phyloP scores from a whole-genome alignment of 176 grass and related monocot genomes.

The Eragrostis nindensis region DNA sequence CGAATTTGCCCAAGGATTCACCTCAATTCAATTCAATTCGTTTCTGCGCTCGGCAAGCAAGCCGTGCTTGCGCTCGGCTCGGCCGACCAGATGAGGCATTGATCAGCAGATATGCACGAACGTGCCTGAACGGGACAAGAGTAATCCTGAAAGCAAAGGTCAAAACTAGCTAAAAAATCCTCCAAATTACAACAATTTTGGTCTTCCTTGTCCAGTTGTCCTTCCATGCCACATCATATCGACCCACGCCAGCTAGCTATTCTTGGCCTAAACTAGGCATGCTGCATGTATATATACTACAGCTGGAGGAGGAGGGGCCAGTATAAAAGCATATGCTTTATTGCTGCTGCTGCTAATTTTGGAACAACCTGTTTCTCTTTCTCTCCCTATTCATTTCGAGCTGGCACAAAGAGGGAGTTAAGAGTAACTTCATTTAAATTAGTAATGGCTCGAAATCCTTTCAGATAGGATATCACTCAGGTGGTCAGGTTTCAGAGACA shows the following conservation, averaged over 20 bases:
- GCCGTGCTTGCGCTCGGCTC: not conserved
- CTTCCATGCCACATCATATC: not conserved
- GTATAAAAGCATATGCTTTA: not conserved
- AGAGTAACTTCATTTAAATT: not conserved
- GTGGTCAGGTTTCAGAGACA: not conserved
- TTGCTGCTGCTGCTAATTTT: not conserved
- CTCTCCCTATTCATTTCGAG: not conserved
- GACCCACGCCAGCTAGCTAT: not conserved
- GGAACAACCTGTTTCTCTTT: not conserved
- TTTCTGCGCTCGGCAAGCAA: conserved; percentile 8
- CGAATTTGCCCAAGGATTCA: conserved; percentile 52
- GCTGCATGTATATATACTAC: not conserved
- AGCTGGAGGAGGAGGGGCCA: not conserved
- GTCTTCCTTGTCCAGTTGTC: not conserved
- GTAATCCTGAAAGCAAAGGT: not conserved
- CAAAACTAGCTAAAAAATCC: not conserved
- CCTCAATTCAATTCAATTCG: not conserved
- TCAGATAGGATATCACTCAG: not conserved
- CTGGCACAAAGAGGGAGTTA: not conserved
- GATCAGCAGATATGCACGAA: not conserved
- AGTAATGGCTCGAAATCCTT: not conserved
- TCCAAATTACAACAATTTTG: not conserved
- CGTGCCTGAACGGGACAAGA: not conserved
- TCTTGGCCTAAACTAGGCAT: conserved; percentile 7
- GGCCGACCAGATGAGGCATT: not conserved